Base-by-base conservation (phyloP, 208 protist genomes). In the Crithidia thermophila region DNA sequence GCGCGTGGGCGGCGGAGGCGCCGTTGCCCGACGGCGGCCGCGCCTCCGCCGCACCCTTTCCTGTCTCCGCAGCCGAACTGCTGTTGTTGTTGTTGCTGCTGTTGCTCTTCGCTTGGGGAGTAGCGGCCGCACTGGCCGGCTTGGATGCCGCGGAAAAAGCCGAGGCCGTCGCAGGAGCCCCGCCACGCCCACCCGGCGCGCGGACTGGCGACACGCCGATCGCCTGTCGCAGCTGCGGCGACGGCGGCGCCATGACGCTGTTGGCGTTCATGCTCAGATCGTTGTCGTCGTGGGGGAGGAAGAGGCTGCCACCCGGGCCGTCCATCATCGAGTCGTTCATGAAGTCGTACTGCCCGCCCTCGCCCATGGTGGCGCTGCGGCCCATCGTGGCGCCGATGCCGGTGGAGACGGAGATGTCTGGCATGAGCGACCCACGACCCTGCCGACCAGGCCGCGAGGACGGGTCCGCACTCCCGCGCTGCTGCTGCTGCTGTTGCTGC, bases 311-410 rank as follows among this genome's bases (percentile, higher is more conserved):
- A 21, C 58, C 58, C 3, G 45, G 42, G 14, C 37, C 69, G 28
- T 69, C 18, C 50, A 75, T 58, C 46, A 62, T 36, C 21, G 59
- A 69, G 25, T 34, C 65, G 43, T 69, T 58, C 69, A 75, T 75
- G n/a, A 75, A 75, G 31, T 75, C 69, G 62, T 69, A 69, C 20
- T 36, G 53, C 20, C 43, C 45, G 11, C 13, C 42, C 23, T 69
- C 40, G 4, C 18, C 53, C 6, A 40, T 34, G n/a, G n/a, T n/a
- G 14, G 60, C 8, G 47, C 52, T 75, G 60, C 36, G 67, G 23
- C 58, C 43, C 16, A 61, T 47, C 0, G 14, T 27, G 0, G 51
- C 33, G 28, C 25, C 30, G 11, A 39, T 10, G 9, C 47, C 37
- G 28, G 27, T 5, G 23, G 8, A 21, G 8, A 56, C 21, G 13